Conservation (phyloP, 495 filamentous ascomycete genomes). For the Friedmanniomyces endolithicus region DNA sequence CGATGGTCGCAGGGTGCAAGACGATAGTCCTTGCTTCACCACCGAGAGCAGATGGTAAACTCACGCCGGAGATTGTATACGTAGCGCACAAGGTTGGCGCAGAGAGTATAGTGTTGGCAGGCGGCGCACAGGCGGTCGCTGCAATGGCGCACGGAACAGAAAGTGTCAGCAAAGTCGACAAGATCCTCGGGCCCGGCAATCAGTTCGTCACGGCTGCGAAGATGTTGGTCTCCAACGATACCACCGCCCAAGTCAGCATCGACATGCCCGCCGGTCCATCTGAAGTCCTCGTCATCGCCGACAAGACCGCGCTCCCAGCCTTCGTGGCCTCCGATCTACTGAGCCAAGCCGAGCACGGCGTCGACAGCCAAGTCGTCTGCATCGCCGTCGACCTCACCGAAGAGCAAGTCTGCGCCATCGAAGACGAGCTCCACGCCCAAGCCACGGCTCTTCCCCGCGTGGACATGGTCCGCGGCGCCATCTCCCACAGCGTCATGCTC, state of each 20-base stretch:
- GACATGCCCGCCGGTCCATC: conserved; percentile 98
- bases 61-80: conserved; percentile 96
- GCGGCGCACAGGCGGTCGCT: conserved; percentile 90
- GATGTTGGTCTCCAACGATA: conserved; percentile 95
- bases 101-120: conserved; percentile 86
- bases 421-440: conserved; percentile 80
- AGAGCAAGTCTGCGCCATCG: conserved; percentile 59
- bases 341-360: conserved; percentile 91
- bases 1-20: conserved; percentile 94
- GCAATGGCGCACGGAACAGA: conserved; percentile 78
- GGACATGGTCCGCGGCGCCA: conserved; percentile 84
- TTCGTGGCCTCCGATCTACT: conserved; percentile 93
- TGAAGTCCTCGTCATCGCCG: conserved; percentile 92
- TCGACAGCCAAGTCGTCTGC: conserved; percentile 87
- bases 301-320: conserved; percentile 75
- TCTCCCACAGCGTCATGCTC: conserved; percentile 81
- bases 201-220: conserved; percentile 98
- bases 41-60: conserved; percentile 73
- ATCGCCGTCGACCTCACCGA: conserved; percentile 74
- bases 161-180: conserved; percentile 87
- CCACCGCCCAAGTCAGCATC: conserved; percentile 84
- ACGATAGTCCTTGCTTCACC: conserved; percentile 89
- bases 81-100: conserved; percentile 95
- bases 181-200: conserved; percentile 95
- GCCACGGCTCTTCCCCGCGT: conserved; percentile 80